Base-by-base conservation (phyloP, 228 moss, liverwort and hornwort genomes). In the Sphagnum magellanicum region DNA sequence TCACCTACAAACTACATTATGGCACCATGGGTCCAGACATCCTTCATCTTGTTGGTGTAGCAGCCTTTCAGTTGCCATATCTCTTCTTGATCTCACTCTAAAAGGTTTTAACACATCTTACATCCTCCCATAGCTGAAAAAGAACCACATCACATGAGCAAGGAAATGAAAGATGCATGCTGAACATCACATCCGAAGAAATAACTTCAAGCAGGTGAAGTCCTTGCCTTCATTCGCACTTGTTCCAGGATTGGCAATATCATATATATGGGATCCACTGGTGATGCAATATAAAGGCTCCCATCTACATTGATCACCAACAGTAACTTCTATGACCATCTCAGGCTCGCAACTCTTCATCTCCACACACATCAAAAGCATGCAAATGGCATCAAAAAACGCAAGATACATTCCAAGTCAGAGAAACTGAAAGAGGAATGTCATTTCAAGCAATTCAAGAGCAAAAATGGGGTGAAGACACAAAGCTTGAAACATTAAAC, bases 231-330 rank as follows among this genome's bases (percentile, higher is more conserved):
- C 91, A 91, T 91, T 16, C 89, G 86, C 66, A 87, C 51, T 70
- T 78, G 74, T 63, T 91, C 91, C 77, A 91, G 65, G 15, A 91
- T 69, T 49, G 91, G 91, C 47, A 91, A 67, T 64, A 91, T 73
- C 49, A 89, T 71, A 32, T 88, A 84, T 8, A 91, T 51, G 59
- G 91, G 87, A 77, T 91, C 91, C 65, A 89, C 49, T 3, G 84
- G 82, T 65, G 91, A 81, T 49, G 89, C 84, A 72, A 91, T 61
- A 74, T 91, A 89, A 14, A 83, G 70, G 73, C 91, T 91, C 70
- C 91, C 91, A 75, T 91, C 91, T 91, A 84, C 52, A 51, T 53
- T 17, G 8, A 46, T 3, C 52, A 63, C 7, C 71, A 49, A 60
- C 49, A 49, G 64, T 48, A 48, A 10, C 47, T 51, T 9, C 6